Base-by-base conservation (phyloP, 1,139 yeast genomes). In the Yarrowia galli region DNA sequence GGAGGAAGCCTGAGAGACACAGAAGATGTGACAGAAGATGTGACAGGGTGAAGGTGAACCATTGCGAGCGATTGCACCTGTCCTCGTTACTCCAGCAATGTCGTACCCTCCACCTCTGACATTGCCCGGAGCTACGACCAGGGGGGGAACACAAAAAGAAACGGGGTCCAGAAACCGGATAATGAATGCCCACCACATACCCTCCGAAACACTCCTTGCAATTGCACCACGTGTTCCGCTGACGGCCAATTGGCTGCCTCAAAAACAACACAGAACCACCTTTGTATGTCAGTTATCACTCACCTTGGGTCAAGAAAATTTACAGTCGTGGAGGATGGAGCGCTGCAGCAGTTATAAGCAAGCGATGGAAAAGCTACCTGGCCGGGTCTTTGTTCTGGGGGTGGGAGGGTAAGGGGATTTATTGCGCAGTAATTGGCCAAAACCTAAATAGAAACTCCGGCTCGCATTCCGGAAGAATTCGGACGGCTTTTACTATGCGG, bases 291-390 rank as follows among this genome's bases (percentile, higher is more conserved):
- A n/a, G n/a, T n/a, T n/a, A n/a, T 13, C 64, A 58, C 64, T 58
- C 51, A 58, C 64, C 64, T 43, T 58, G 49, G 49, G 64, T 58
- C 51, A 43, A 43, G 64, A 58, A 58, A 58, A 58, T 58, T 58
- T 58, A 42, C 64, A 43, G 64, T 58, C 51, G 64, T 58, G 64
- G 64, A 58, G 64, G 51, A 28, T 32, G 51, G 64, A 58, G 61
- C 61, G 23, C 64, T 58, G 64, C 64, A 58, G 64, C 64, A 58
- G 64, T 58, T 58, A 58, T 58, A 58, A 58, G 64, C 64, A 58
- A 58, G 64, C 64, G 51, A 54, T 58, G 51, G 51, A 58, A 58
- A 58, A 43, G 49, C 64, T 43, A 58, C 49, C 28, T 43, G 64
- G 51, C 25, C 16, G 32, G n/a, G 51, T 40, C 64, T 58, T 58